phyloP scores from a whole-genome alignment of 306 rosid genomes.

The Mimosa pudica region DNA sequence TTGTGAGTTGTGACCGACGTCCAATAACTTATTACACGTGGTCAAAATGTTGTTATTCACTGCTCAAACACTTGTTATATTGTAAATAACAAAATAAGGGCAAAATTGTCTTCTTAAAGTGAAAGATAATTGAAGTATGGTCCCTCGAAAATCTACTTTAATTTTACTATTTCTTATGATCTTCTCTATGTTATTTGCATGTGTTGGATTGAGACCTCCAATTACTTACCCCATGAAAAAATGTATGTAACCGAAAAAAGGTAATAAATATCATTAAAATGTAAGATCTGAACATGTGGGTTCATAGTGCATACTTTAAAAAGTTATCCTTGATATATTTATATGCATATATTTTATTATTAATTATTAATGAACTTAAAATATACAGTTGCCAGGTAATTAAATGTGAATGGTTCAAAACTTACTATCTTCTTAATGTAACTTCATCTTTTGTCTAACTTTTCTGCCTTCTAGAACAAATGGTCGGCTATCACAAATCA shows the following conservation, averaged over 20 bases:
- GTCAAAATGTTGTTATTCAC: no score
- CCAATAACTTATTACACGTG: no score
- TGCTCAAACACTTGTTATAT: no score
- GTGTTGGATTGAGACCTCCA: no score
- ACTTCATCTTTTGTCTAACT: slow-evolving; percentile 28
- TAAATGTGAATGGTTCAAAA: background rate
- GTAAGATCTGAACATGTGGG: background rate
- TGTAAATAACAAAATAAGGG: no score
- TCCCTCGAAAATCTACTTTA: no score
- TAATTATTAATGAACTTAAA: background rate
- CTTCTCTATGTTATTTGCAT: no score
- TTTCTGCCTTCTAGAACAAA: slow-evolving; percentile 38
- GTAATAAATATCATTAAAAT: background rate
- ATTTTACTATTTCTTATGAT: no score
- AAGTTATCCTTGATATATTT: background rate
- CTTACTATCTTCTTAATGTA: slow-evolving; percentile 23
- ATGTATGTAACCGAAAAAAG: background rate
- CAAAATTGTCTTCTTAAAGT: no score
- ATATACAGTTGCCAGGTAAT: background rate
- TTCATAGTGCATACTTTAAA: background rate
- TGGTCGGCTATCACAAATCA: slow-evolving; percentile 34
- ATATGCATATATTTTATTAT: background rate
- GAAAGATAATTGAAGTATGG: no score
- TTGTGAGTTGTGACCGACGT: no score
- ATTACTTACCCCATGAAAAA: no score